Conservation (phyloP, 176 grass and related monocot species). For the Rhipidocladum racemiflorum region DNA sequence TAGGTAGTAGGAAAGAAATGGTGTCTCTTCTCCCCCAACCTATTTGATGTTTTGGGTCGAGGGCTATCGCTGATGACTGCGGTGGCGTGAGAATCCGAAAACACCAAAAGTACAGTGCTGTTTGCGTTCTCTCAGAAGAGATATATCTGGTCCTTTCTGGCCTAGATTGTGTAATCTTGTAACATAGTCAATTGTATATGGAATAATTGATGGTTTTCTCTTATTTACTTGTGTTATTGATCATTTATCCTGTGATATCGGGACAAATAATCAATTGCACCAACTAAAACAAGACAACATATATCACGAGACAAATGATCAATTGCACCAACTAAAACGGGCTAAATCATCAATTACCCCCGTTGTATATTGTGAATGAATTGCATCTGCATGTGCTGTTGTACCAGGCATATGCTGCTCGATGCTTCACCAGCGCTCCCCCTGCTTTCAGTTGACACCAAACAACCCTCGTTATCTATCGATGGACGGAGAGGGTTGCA, state of each 20-base stretch:
- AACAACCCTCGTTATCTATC: not conserved
- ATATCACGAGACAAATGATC: too few relatives aligned
- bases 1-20: not conserved
- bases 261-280: too few relatives aligned
- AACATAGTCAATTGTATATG: not conserved
- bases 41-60: not conserved
- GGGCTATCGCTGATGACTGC: not conserved
- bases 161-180: not conserved
- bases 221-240: too few relatives aligned
- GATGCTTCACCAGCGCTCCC: not conserved
- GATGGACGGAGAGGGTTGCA: not conserved
- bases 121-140: not conserved
- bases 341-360: too few relatives aligned
- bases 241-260: too few relatives aligned
- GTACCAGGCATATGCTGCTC: not conserved
- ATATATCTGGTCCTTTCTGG: not conserved
- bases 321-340: too few relatives aligned
- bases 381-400: not conserved
- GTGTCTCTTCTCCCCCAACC: not conserved
- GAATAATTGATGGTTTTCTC: too few relatives aligned
- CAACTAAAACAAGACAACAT: too few relatives aligned
- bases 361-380: constrained; percentile 11
- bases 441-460: not conserved
- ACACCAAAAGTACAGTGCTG: not conserved
- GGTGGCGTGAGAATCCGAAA: not conserved